phyloP scores from a whole-genome alignment of 2,329 filamentous ascomycete genomes.

The Pseudogymnoascus sp. region DNA sequence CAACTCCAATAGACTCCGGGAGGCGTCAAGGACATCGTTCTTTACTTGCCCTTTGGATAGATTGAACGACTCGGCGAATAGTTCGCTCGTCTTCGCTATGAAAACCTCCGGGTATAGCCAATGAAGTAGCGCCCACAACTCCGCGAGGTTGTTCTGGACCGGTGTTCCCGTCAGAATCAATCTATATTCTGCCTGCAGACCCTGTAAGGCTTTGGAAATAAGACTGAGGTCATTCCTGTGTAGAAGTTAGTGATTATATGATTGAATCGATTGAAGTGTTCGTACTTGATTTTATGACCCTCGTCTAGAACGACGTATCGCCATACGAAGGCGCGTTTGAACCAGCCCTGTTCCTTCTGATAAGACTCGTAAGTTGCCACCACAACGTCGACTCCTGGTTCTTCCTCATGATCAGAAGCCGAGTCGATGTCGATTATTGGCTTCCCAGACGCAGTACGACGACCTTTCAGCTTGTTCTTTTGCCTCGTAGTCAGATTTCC shows the following conservation, averaged over 20 bases:
- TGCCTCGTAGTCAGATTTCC: constrained; percentile 30
- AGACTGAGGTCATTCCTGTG: constrained; percentile 31
- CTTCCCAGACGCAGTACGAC: constrained; percentile 16
- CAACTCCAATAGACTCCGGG: constrained; percentile 43
- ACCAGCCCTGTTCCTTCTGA: constrained; percentile 37
- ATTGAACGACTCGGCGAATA: constrained; percentile 49
- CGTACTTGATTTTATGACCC: constrained; percentile 37
- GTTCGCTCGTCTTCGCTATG: constrained; percentile 36
- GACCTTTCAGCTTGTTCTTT: constrained; percentile 20
- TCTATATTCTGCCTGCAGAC: constrained; percentile 28
- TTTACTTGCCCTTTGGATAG: constrained; percentile 45
- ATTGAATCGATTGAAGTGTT: constrained; percentile 11
- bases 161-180: constrained; percentile 38
- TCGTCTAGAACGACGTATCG: constrained; percentile 45
- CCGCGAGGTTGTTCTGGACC: constrained; percentile 48
- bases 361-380: constrained; percentile 44
- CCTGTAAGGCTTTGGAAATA: constrained; percentile 26
- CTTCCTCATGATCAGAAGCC: constrained; percentile 23
- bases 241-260: background rate
- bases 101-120: constrained; percentile 54
- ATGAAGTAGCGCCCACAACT: constrained; percentile 48
- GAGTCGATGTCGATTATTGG: constrained; percentile 19
- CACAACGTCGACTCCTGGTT: constrained; percentile 33
- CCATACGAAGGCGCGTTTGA: constrained; percentile 43
- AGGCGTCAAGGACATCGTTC: constrained; percentile 42